Evolutionary conservation across 129 eudicot species (phyloP).

Genomic region (Arctium minus): DNA sequence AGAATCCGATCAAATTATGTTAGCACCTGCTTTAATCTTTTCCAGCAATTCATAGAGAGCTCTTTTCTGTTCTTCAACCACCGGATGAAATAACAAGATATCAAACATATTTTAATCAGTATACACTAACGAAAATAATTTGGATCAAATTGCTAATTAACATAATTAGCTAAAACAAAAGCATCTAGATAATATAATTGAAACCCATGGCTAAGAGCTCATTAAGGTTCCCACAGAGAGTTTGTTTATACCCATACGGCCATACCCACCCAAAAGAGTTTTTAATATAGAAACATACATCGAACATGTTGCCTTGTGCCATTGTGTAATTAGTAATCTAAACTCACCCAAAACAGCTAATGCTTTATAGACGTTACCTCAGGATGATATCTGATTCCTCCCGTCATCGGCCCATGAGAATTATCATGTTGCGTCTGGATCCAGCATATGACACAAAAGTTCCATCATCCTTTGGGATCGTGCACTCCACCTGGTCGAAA

Average conservation of each 20-base stretch:
- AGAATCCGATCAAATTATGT: background rate
- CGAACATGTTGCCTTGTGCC: background rate
- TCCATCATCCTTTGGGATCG: conserved; percentile 70
- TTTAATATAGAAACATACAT: too few relatives aligned
- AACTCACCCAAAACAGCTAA: too few relatives aligned
- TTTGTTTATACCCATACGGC: background rate
- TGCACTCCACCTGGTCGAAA: conserved; percentile 67
- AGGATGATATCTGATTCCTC: conserved; percentile 26
- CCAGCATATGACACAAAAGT: conserved; percentile 53
- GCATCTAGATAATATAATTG: background rate
- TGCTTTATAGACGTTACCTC: too few relatives aligned
- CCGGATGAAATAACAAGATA: conserved; percentile 22
- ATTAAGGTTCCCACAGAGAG: background rate
- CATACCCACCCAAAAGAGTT: background rate
- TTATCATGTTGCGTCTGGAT: conserved; percentile 77
- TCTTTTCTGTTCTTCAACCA: conserved; percentile 52
- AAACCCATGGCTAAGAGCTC: background rate
- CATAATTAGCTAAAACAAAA: too few relatives aligned
- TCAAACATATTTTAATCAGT: background rate
- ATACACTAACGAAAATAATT: too few relatives aligned
- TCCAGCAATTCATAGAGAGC: conserved; percentile 65
- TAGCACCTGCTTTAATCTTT: conserved; percentile 59
- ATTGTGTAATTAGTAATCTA: background rate
- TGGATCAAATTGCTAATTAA: background rate
- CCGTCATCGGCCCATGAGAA: conserved; percentile 84